These are phyloP conservation scores for Umbellularia californica DNA, from an alignment of 164 flowering plant species.

Conservation along the genomic window DNA sequence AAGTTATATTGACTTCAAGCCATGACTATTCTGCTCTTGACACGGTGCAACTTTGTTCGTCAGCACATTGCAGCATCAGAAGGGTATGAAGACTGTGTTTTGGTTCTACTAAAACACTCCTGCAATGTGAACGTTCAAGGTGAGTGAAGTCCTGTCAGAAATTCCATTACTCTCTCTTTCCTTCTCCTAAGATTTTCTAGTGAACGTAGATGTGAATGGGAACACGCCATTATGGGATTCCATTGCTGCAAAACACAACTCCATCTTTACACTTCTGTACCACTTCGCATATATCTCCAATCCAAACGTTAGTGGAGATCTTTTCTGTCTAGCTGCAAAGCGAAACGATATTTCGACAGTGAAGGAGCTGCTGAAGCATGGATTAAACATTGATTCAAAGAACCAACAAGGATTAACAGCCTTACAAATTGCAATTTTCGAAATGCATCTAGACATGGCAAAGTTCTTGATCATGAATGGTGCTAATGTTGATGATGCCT, in stretches of 20 bases:
- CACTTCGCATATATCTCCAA: conserved; percentile 53
- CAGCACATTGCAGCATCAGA: conserved; percentile 84
- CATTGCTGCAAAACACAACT: conserved; percentile 55
- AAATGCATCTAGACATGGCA: conserved; percentile 53
- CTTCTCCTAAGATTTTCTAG: background rate
- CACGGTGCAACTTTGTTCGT: background rate
- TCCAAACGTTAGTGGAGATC: conserved; percentile 59
- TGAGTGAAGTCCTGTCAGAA: conserved; percentile 12
- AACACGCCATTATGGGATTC: conserved; percentile 85
- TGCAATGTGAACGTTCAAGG: conserved; percentile 64
- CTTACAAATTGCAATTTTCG: conserved; percentile 53
- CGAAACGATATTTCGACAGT: conserved; percentile 50
- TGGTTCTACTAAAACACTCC: conserved; percentile 59
- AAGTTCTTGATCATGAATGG: conserved; percentile 63
- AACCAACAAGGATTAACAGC: conserved; percentile 54
- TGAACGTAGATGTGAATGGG: conserved; percentile 57
- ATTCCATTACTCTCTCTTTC: background rate
- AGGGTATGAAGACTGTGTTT: conserved; percentile 82
- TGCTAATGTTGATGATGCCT: conserved; percentile 31
- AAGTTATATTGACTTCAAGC: background rate
- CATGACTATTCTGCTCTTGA: background rate
- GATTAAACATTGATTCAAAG: conserved; percentile 48
- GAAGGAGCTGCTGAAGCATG: conserved; percentile 65
- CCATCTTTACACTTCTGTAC: conserved; percentile 59
- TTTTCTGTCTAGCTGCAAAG: conserved; percentile 68